These are phyloP conservation scores for Chenopodium album DNA, from an alignment of 148 eudicot species.

Conservation along the genomic window DNA sequence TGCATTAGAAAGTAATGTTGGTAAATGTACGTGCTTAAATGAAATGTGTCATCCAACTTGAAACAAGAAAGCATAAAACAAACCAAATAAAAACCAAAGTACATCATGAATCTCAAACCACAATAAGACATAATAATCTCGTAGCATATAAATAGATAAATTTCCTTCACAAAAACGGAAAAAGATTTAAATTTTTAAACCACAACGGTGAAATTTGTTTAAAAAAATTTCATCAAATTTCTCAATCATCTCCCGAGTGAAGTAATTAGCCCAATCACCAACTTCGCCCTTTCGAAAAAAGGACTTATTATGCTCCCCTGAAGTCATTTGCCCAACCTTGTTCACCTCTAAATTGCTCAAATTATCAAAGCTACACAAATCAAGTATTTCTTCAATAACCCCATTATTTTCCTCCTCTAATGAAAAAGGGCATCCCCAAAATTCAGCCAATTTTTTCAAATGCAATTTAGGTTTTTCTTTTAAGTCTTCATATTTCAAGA, in stretches of 20 bases:
- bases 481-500: constrained; percentile 47
- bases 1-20: too few relatives aligned
- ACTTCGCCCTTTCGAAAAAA: constrained; percentile 45
- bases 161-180: neutral
- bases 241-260: constrained; percentile 36
- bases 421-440: constrained; percentile 41
- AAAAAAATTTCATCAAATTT: constrained; percentile 30
- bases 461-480: constrained; percentile 31
- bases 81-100: too few relatives aligned
- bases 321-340: constrained; percentile 23
- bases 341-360: constrained; percentile 49
- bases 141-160: neutral
- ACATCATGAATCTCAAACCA: too few relatives aligned
- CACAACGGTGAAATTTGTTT: constrained; percentile 28
- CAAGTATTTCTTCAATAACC: constrained; percentile 27
- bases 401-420: constrained; percentile 41
- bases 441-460: constrained; percentile 38
- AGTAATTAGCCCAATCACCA: constrained; percentile 51
- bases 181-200: constrained; percentile 25
- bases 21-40: too few relatives aligned
- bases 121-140: too few relatives aligned
- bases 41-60: too few relatives aligned
- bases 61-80: too few relatives aligned
- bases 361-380: constrained; percentile 43
- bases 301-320: constrained; percentile 29